These are phyloP conservation scores for Lotmaria passim DNA, from an alignment of 208 protist species.

Conservation along the genomic window DNA sequence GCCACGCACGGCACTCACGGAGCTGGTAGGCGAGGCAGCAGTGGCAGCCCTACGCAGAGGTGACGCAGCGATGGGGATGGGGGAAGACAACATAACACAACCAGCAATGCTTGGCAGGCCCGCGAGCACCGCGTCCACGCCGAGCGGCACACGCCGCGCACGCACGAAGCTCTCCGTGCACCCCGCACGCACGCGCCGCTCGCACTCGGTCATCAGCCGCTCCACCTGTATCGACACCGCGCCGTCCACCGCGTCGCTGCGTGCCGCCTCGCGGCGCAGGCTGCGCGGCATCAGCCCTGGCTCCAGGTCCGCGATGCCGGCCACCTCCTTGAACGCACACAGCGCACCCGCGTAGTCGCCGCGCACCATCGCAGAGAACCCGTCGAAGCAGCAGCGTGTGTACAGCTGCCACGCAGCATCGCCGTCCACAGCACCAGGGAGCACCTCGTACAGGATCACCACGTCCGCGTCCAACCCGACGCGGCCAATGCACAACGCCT, in stretches of 20 bases:
- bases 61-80: too few relatives aligned
- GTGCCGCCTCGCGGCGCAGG: constrained; percentile 27
- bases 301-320: constrained; percentile 28
- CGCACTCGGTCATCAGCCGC: constrained; percentile 30
- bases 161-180: background rate
- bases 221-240: constrained; percentile 25
- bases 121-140: constrained; percentile 15
- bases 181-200: constrained; percentile 14
- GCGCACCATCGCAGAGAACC: constrained; percentile 45
- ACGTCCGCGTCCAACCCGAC: constrained; percentile 18
- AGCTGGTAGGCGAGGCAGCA: background rate
- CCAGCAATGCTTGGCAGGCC: background rate
- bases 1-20: background rate
- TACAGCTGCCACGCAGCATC: constrained; percentile 37
- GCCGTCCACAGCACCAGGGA: constrained; percentile 23
- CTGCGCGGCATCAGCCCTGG: constrained; percentile 19
- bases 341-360: constrained; percentile 49
- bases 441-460: constrained; percentile 41
- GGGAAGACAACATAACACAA: too few relatives aligned
- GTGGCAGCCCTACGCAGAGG: background rate
- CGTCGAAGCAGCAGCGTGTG: constrained; percentile 30
- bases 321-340: constrained; percentile 30
- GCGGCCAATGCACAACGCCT: constrained; percentile 28
- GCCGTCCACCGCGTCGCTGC: constrained; percentile 11
- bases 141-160: constrained; percentile 5